Evolutionary conservation across 1,284 basidiomycete genomes (phyloP).

Genomic region (Pulveroboletus sp.): DNA sequence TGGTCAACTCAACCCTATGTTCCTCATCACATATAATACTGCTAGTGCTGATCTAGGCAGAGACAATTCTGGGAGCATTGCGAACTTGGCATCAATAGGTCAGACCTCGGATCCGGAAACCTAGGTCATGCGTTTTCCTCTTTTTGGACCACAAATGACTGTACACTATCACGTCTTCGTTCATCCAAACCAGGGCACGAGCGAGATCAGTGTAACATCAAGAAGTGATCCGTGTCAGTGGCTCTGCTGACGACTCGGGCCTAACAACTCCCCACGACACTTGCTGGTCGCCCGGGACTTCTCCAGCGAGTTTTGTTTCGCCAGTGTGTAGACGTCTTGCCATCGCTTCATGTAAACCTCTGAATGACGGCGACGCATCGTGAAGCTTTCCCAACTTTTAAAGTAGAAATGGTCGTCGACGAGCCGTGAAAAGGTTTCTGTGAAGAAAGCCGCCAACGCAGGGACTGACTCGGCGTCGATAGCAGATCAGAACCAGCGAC

Average conservation of each 20-base stretch:
- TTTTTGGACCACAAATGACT: background rate
- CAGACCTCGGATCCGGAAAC: too few relatives aligned
- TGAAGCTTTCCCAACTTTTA: background rate
- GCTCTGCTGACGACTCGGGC: background rate
- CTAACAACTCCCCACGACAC: background rate
- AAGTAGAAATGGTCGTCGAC: background rate
- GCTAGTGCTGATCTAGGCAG: too few relatives aligned
- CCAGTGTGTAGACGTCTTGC: background rate
- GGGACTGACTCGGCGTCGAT: background rate
- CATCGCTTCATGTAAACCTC: background rate
- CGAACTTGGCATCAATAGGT: too few relatives aligned
- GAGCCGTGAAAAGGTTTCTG: background rate
- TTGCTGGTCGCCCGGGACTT: background rate
- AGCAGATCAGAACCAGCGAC: too few relatives aligned
- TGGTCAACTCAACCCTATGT: too few relatives aligned
- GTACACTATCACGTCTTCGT: background rate
- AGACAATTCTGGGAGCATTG: too few relatives aligned
- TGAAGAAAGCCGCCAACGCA: background rate
- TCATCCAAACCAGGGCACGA: background rate
- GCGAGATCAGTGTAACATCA: too few relatives aligned
- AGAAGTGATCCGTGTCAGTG: too few relatives aligned
- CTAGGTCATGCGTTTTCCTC: too few relatives aligned
- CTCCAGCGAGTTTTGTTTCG: background rate
- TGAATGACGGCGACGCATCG: background rate
- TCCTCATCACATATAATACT: too few relatives aligned